Conservation (phyloP, 2,329 filamentous ascomycete genomes). For the Arthrobotrys pseudoclavata region DNA sequence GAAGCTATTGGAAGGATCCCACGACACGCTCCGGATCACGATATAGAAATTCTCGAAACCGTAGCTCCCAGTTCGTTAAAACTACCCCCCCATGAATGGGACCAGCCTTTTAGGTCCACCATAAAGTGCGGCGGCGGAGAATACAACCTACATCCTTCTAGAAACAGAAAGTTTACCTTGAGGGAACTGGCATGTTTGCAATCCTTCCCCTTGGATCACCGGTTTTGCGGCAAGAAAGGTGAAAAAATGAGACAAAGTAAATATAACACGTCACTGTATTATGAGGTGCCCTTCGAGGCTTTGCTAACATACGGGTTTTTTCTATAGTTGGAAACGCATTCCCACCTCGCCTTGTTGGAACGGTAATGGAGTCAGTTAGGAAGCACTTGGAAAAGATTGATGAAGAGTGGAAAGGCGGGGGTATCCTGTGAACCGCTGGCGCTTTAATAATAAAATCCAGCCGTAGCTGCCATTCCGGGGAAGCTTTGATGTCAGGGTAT, state of each 20-base stretch:
- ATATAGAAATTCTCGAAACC: slow-evolving; percentile 63
- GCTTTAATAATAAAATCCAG: neutral
- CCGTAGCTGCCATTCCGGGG: neutral
- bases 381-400: slow-evolving; percentile 56
- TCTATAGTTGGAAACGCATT: slow-evolving; percentile 52
- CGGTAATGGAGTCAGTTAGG: slow-evolving; percentile 49
- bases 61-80: slow-evolving; percentile 65
- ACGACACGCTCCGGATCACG: slow-evolving; percentile 64
- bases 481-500: neutral
- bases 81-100: slow-evolving; percentile 60
- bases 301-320: neutral
- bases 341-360: slow-evolving; percentile 49
- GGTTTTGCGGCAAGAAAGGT: slow-evolving; percentile 68
- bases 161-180: slow-evolving; percentile 74
- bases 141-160: slow-evolving; percentile 76
- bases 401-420: slow-evolving; percentile 53
- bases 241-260: slow-evolving; percentile 58
- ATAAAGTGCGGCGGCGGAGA: slow-evolving; percentile 76
- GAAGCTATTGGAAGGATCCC: slow-evolving; percentile 67
- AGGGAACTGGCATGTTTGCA: slow-evolving; percentile 79
- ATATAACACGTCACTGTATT: neutral
- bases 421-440: slow-evolving; percentile 25
- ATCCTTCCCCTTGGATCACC: slow-evolving; percentile 75
- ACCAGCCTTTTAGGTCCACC: slow-evolving; percentile 66
- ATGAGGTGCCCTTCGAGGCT: neutral